A percentile compares a stretch with the other conserved stretches of the same genome.
Conservation (phyloP, 176 grass and related monocot species). For the Zizania latifolia region DNA sequence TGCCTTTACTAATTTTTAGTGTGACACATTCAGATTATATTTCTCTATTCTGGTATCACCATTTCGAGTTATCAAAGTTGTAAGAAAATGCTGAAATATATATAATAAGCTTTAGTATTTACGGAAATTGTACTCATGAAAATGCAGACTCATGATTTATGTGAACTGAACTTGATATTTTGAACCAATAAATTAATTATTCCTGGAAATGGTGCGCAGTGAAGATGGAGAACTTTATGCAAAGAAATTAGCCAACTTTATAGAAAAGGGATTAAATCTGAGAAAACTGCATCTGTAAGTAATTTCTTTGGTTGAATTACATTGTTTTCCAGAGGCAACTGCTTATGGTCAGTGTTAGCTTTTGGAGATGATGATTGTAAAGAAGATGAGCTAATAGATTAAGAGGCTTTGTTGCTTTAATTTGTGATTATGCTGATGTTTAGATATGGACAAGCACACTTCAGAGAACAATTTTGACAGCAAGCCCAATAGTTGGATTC, state of each 20-base stretch:
- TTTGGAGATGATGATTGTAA: not conserved
- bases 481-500: too few species aligned
- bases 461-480: too few species aligned
- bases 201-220: constrained; percentile 36
- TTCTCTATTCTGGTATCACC: not conserved
- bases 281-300: too few species aligned
- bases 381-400: too few species aligned
- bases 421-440: constrained; percentile 8
- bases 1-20: constrained; percentile 23
- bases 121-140: not conserved
- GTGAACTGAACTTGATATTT: constrained; percentile 10
- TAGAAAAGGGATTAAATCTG: constrained; percentile 83
- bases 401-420: not conserved
- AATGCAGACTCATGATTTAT: not conserved
- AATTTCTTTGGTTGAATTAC: constrained; percentile 14
- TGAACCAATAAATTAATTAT: constrained; percentile 22
- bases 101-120: too few species aligned
- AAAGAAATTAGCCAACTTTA: constrained; percentile 86
- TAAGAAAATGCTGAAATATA: constrained; percentile 21
- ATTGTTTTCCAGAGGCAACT: not conserved
- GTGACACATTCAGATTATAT: too few species aligned
- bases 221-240: constrained; percentile 83
- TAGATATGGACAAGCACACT: constrained; percentile 99
- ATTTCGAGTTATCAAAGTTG: constrained; percentile 22
- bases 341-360: not conserved